Conservation (phyloP, 805 yeast genomes). For the Ogataea minuta region DNA sequence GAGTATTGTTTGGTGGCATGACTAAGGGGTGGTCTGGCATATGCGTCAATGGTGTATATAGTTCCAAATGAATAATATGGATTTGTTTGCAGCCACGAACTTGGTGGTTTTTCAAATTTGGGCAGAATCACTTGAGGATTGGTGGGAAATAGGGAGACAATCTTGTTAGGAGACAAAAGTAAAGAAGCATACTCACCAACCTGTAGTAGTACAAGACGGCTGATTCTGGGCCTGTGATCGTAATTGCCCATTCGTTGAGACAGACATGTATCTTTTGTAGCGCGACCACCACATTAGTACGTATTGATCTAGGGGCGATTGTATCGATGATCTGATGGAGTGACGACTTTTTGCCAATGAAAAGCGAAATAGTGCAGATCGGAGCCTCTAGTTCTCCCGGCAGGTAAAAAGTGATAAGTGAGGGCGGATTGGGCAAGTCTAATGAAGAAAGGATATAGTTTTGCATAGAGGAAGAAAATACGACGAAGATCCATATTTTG, state of each 20-base stretch:
- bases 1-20: too few relatives aligned
- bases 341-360: neutral
- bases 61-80: slow-evolving; percentile 3
- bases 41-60: neutral
- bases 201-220: neutral
- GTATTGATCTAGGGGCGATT: neutral
- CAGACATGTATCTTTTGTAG: neutral
- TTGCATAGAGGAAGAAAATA: too few relatives aligned
- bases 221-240: slow-evolving; percentile 1
- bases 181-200: neutral
- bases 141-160: neutral
- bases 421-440: too few relatives aligned
- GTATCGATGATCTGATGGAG: neutral
- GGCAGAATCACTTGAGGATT: slow-evolving; percentile 5
- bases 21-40: neutral
- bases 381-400: too few relatives aligned
- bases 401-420: too few relatives aligned
- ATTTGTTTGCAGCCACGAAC: neutral
- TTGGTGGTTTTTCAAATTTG: slow-evolving; percentile 1
- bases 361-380: too few relatives aligned
- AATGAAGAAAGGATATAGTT: too few relatives aligned
- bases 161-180: slow-evolving; percentile 2
- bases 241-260: slow-evolving; percentile 4
- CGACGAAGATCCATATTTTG: too few relatives aligned
- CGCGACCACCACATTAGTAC: neutral